Conservation (phyloP, 768 basidiomycete species). For the Auricularia auricula-judae region DNA sequence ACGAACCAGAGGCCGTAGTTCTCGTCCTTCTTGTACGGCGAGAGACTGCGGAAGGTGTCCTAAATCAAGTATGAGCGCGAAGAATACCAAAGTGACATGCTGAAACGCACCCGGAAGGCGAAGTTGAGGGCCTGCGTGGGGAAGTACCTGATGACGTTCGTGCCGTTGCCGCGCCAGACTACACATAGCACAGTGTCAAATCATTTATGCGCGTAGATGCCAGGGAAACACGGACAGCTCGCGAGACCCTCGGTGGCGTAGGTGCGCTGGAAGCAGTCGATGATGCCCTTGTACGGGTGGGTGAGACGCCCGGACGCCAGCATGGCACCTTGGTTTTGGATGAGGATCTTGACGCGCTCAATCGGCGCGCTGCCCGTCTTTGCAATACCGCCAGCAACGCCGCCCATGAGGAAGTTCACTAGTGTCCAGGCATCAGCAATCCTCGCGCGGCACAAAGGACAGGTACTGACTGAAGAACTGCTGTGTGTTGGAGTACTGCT, state of each 20-base stretch:
- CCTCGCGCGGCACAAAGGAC: background rate
- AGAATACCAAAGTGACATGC: background rate
- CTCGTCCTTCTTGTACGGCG: constrained; percentile 27
- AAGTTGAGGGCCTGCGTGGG: constrained; percentile 37
- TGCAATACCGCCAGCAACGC: constrained; percentile 21
- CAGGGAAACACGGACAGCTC: constrained; percentile 19
- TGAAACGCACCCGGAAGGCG: constrained; percentile 22
- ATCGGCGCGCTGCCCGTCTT: constrained; percentile 40
- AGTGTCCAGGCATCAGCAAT: background rate
- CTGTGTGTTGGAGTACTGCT: background rate
- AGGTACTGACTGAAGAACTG: background rate
- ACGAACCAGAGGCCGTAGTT: constrained; percentile 27
- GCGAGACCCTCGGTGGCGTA: constrained; percentile 26
- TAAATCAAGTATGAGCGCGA: background rate
- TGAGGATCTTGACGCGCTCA: constrained; percentile 36
- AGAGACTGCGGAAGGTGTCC: constrained; percentile 28
- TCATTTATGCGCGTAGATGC: background rate
- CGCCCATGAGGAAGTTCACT: constrained; percentile 18
- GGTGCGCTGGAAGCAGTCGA: constrained; percentile 24
- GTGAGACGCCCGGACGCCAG: constrained; percentile 21
- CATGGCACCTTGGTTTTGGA: constrained; percentile 26
- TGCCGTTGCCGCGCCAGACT: constrained; percentile 36
- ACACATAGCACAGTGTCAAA: background rate
- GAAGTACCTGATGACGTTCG: constrained; percentile 35
- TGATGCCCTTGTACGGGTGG: constrained; percentile 26